A percentile compares a stretch with the other conserved stretches of the same genome.
These are phyloP conservation scores for Scheffersomyces insectosa DNA, from an alignment of 1,139 yeast genomes.

Conservation along the genomic window DNA sequence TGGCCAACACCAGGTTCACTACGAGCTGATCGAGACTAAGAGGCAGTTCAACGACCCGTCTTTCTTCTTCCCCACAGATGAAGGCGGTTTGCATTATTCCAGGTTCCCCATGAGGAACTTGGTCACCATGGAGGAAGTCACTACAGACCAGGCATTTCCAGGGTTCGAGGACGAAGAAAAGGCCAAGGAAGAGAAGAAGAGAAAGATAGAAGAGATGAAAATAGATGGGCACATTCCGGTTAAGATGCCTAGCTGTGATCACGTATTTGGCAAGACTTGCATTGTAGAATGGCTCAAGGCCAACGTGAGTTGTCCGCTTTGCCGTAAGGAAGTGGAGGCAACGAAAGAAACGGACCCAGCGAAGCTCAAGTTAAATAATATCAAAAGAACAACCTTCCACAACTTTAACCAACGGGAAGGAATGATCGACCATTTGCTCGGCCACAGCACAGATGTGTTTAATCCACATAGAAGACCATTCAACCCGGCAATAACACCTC, in stretches of 20 bases:
- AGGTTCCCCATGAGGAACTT: constrained; percentile 38
- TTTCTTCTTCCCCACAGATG: constrained; percentile 40
- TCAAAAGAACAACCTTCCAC: constrained; percentile 10
- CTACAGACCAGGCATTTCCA: constrained; percentile 35
- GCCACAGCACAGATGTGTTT: constrained; percentile 41
- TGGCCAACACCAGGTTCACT: not conserved
- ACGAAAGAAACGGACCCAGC: constrained; percentile 16
- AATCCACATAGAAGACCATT: constrained; percentile 34
- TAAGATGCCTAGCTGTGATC: constrained; percentile 46
- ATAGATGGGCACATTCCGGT: constrained; percentile 38
- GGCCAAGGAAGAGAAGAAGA: constrained; percentile 11
- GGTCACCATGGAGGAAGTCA: constrained; percentile 21
- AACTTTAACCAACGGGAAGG: constrained; percentile 16
- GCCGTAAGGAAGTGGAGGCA: constrained; percentile 45
- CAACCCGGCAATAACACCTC: constrained; percentile 41
- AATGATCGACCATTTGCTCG: constrained; percentile 25
- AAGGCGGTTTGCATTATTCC: constrained; percentile 27
- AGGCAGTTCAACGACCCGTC: constrained; percentile 37
- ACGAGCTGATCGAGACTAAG: constrained; percentile 3
- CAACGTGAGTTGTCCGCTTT: constrained; percentile 47
- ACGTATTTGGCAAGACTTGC: constrained; percentile 44
- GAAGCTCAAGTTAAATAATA: constrained; percentile 18
- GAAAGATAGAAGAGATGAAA: constrained; percentile 13
- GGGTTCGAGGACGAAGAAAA: constrained; percentile 23
- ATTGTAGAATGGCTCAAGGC: constrained; percentile 45